These are phyloP conservation scores for Lasiodiplodia gonubiensis DNA, from an alignment of 2,329 filamentous ascomycete species.

Conservation along the genomic window DNA sequence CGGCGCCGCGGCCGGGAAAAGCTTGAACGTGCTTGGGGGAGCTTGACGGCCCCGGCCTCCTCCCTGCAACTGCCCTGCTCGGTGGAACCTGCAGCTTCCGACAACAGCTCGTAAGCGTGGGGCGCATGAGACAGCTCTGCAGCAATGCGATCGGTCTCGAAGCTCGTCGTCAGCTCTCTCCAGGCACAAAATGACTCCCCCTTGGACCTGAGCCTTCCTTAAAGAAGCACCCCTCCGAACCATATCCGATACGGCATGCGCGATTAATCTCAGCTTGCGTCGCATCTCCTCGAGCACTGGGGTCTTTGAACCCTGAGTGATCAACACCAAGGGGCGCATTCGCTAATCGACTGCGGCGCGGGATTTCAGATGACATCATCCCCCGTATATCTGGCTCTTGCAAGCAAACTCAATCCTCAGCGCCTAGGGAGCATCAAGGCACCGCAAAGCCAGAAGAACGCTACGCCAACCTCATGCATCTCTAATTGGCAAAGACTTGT, in stretches of 20 bases:
- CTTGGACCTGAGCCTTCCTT: neutral
- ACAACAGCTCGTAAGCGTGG: constrained; percentile 9
- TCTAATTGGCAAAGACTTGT: no score
- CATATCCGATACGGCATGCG: constrained; percentile 15
- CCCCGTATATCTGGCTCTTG: neutral
- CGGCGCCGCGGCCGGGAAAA: constrained; percentile 14
- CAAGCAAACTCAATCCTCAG: neutral
- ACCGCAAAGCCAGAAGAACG: no score
- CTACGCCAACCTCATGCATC: no score
- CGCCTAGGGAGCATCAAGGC: neutral
- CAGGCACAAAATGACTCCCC: constrained; percentile 17
- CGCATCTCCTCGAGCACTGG: constrained; percentile 7
- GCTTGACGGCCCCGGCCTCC: constrained; percentile 13
- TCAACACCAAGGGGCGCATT: constrained; percentile 19
- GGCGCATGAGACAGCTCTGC: constrained; percentile 14
- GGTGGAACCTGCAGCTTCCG: neutral
- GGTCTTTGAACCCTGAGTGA: constrained; percentile 18
- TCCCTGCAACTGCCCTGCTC: neutral
- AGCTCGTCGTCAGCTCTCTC: constrained; percentile 13
- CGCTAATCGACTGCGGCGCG: constrained; percentile 16
- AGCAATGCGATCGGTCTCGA: constrained; percentile 16
- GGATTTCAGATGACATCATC: constrained; percentile 18
- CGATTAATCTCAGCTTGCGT: constrained; percentile 12
- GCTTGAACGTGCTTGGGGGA: constrained; percentile 24
- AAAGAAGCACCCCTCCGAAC: constrained; percentile 1